Evolutionary conservation across 495 filamentous ascomycete genomes (phyloP), one percentile per base, ranked within the genome.

Genomic region (Aspergillus campestris): DNA sequence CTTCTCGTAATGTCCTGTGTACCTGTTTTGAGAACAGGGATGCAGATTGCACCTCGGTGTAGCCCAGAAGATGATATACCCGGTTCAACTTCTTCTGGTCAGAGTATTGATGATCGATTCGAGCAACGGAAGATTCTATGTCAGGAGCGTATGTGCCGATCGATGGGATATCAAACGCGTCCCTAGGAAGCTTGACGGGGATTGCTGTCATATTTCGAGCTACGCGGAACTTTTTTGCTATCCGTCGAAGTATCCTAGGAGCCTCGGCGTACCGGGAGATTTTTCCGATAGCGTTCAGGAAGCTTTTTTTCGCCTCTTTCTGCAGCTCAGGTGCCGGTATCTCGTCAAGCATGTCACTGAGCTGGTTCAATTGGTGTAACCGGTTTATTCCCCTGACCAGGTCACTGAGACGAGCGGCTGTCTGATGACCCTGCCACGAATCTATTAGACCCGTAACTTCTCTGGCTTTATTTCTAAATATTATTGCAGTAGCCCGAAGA

Each of bases 41-140:
- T 38, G 44, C 47, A 45, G 46, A 42, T 34, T 44, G 38, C 47
- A 45, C 30, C 42, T 52, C 44, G 35, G 45, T 47, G 36, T 42
- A 47, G 37, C 45, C 29, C 44, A 53, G 48, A 38, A 52, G 32
- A 29, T 52, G 34, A 34, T 45, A 48, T 38, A 56, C 35, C 39
- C 48, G 49, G 44, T 32, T 35, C 38, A 52, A 31, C 40, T 38
- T 52, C 34, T 42, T 53, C 36, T 43, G 27, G 36, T 49, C 48
- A 41, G 45, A 38, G 45, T 44, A 29, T 50, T 52, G 48, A 48
- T 40, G 45, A 44, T 42, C 44, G 38, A 41, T 39, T 42, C 47
- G 51, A 40, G 44, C 52, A 45, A 51, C 40, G 47, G 45, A 43
- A 37, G 30, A 56, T 43, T 41, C 27, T 44, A 44, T 40, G 7